A percentile compares a stretch with the other conserved stretches of the same genome.
Evolutionary conservation across 139 green algal genomes (phyloP).

Genomic region (Chlamydomonas eustigma): DNA sequence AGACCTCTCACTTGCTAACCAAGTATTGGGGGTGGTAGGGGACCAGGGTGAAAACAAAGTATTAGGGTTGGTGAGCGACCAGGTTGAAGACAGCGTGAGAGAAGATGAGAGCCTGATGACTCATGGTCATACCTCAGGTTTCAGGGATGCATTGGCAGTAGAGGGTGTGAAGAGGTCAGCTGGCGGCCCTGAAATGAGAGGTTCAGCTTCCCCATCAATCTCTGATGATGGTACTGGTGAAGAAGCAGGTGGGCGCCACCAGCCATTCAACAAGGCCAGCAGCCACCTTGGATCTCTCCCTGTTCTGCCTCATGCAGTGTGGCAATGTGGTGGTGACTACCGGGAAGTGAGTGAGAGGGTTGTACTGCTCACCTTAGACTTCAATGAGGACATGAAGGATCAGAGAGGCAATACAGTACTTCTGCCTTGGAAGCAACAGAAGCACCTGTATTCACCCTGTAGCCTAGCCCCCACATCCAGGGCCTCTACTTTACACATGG

Average conservation of each 20-base stretch:
- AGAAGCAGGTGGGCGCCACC: neutral
- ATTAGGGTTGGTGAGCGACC: conserved; percentile 20
- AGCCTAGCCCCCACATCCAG: no score
- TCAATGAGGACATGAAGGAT: conserved; percentile 15
- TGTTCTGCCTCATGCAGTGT: conserved; percentile 24
- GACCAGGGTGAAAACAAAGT: conserved; percentile 17
- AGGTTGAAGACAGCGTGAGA: no score
- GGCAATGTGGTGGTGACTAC: conserved; percentile 35
- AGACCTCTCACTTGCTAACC: conserved; percentile 28
- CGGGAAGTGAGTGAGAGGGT: conserved; percentile 15
- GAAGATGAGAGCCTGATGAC: neutral
- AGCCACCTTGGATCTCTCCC: neutral
- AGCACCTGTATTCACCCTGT: no score
- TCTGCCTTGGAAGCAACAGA: neutral
- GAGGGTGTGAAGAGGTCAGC: neutral
- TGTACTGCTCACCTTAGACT: conserved; percentile 18
- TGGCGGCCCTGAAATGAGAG: neutral
- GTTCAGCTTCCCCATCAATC: neutral
- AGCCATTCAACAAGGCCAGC: neutral
- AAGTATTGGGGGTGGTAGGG: conserved; percentile 27
- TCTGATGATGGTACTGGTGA: neutral
- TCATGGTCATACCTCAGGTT: no score
- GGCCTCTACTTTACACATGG: neutral
- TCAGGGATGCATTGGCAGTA: no score
- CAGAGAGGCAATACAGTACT: neutral